These are phyloP conservation scores for Yamadazyma conglobata DNA, from an alignment of 1,139 yeast genomes.

Conservation along the genomic window DNA sequence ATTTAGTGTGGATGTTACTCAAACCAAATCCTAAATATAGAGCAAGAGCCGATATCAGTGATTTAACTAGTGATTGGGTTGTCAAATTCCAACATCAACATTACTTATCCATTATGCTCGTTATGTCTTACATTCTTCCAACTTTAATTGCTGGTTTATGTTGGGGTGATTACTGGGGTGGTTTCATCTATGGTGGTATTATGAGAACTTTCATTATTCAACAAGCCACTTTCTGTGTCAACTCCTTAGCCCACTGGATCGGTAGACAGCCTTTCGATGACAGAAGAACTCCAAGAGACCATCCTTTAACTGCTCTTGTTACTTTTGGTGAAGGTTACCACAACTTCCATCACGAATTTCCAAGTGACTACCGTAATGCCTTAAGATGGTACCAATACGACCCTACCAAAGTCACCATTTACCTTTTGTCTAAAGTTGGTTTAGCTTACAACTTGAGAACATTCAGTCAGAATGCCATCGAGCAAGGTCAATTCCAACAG, in stretches of 20 bases:
- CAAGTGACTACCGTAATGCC: conserved; percentile 97
- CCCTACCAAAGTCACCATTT: conserved; percentile 86
- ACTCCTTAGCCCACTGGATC: conserved; percentile 97
- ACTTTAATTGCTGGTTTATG: conserved; percentile 65
- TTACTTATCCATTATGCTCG: conserved; percentile 64
- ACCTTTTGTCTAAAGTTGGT: conserved; percentile 69
- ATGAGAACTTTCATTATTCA: conserved; percentile 81
- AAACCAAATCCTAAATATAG: conserved; percentile 92
- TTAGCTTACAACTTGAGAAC: conserved; percentile 87
- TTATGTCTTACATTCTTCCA: conserved; percentile 73
- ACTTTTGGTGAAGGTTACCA: conserved; percentile 99
- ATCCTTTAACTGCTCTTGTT: conserved; percentile 86
- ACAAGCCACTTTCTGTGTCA: conserved; percentile 98
- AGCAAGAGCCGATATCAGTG: conserved; percentile 96
- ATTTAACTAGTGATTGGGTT: conserved; percentile 84
- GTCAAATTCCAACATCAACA: conserved; percentile 93
- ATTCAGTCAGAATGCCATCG: conserved; percentile 92
- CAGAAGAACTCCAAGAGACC: conserved; percentile 96
- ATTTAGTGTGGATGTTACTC: conserved; percentile 96
- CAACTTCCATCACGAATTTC: conserved; percentile 99
- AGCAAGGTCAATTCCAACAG: conserved; percentile 94
- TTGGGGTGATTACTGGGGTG: conserved; percentile 93
- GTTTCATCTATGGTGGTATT: conserved; percentile 87
- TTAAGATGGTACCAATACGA: conserved; percentile 98
- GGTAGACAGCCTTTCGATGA: conserved; percentile 98